phyloP scores from a whole-genome alignment of 2,329 filamentous ascomycete species.

The Aspergillus sp. region DNA sequence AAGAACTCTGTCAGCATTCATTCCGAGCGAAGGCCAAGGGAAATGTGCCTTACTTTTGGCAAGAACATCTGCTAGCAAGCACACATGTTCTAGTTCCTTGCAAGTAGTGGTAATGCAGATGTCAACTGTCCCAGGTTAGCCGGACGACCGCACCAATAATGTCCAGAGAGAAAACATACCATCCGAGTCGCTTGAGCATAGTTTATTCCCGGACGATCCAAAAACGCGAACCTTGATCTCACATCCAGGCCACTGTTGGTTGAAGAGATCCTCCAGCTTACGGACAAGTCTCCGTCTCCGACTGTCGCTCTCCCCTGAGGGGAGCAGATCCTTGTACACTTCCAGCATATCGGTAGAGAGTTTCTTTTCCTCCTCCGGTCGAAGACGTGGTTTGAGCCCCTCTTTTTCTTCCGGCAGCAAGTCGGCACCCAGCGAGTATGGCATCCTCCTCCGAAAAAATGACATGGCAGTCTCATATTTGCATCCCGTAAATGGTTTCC shows the following conservation, averaged over 20 bases:
- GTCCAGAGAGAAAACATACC: conserved; percentile 55
- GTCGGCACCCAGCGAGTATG: conserved; percentile 85
- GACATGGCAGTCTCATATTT: conserved; percentile 86
- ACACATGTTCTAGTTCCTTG: conserved; percentile 85
- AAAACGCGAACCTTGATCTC: conserved; percentile 91
- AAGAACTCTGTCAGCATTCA: conserved; percentile 16
- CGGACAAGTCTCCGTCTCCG: conserved; percentile 73
- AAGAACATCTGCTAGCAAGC: conserved; percentile 82
- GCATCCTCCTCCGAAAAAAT: conserved; percentile 80
- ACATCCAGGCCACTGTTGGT: conserved; percentile 86
- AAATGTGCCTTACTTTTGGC: conserved; percentile 67
- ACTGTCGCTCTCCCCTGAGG: conserved; percentile 74
- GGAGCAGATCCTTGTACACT: conserved; percentile 81
- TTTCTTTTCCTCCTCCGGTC: conserved; percentile 70
- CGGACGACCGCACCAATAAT: neutral
- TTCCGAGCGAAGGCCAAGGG: neutral
- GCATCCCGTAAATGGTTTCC: conserved; percentile 69
- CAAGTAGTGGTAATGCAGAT: conserved; percentile 94
- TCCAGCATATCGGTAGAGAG: conserved; percentile 81
- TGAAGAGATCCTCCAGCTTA: conserved; percentile 85
- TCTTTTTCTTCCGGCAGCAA: conserved; percentile 69
- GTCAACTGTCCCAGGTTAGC: conserved; percentile 65
- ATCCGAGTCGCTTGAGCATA: conserved; percentile 95
- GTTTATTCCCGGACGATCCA: conserved; percentile 93
- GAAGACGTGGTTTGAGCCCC: conserved; percentile 68